Percentiles rank a stretch among this genome's conserved stretches.
These are phyloP conservation scores for Phytophthora cajani DNA, from an alignment of 352 stramenopile species.

Conservation along the genomic window DNA sequence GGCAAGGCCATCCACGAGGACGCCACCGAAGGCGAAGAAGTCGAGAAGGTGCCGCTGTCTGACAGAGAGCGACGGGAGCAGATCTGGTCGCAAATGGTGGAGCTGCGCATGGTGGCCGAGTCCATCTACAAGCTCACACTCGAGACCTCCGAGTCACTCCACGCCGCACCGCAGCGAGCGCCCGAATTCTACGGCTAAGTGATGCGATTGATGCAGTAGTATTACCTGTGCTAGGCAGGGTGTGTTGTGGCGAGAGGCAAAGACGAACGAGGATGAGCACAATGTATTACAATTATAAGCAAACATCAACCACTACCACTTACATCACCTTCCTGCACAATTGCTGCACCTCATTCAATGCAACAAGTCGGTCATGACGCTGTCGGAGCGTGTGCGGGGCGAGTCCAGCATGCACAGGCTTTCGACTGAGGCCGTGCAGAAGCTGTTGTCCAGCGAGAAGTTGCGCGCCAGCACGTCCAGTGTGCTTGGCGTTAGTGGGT, in stretches of 20 bases:
- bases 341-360: constrained; percentile 24
- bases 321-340: background rate
- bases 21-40: constrained; percentile 9
- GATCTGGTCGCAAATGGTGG: constrained; percentile 57
- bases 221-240: too few species aligned
- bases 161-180: constrained; percentile 9
- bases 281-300: constrained; percentile 18
- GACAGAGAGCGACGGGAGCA: constrained; percentile 36
- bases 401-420: constrained; percentile 40
- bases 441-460: constrained; percentile 44
- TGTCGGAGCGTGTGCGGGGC: constrained; percentile 30
- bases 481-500: constrained; percentile 36
- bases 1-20: background rate
- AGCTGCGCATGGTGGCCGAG: constrained; percentile 50
- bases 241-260: background rate
- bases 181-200: background rate
- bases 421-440: constrained; percentile 36
- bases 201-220: background rate
- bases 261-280: background rate
- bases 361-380: constrained; percentile 36
- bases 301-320: background rate
- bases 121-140: constrained; percentile 55
- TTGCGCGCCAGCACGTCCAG: constrained; percentile 35
- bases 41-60: constrained; percentile 18
- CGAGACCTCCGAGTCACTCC: constrained; percentile 38